Conservation (phyloP, 2,329 filamentous ascomycete species). For the Atkinsonella texensis region DNA sequence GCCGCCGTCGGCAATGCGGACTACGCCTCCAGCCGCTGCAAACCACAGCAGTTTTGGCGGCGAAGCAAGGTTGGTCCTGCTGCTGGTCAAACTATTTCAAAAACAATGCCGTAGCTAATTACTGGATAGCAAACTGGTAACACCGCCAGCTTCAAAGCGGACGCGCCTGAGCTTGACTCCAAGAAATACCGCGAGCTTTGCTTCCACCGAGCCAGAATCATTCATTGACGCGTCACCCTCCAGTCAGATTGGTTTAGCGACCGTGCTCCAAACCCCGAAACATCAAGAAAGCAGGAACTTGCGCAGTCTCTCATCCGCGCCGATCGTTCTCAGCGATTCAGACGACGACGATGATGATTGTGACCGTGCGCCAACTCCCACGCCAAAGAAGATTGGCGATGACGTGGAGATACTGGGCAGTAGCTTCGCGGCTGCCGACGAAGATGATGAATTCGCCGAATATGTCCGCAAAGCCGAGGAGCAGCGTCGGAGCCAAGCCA, state of each 20-base stretch:
- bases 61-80: neutral
- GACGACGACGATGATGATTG: conserved; percentile 17
- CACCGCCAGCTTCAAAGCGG: conserved; percentile 28
- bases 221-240: conserved; percentile 8
- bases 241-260: conserved; percentile 7
- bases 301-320: neutral
- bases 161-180: conserved; percentile 16
- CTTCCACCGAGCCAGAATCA: conserved; percentile 6
- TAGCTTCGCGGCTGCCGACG: conserved; percentile 13
- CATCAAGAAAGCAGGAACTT: neutral
- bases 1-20: neutral
- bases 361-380: conserved; percentile 2
- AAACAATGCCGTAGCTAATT: neutral
- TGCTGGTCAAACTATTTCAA: neutral
- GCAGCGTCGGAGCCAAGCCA: conserved; percentile 16
- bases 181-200: conserved; percentile 7
- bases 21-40: neutral
- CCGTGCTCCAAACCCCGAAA: neutral
- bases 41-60: neutral
- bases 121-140: conserved; percentile 19
- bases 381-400: conserved; percentile 9
- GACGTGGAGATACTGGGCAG: conserved; percentile 16
- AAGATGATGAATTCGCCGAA: conserved; percentile 31
- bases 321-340: conserved; percentile 21
- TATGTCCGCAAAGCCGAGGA: conserved; percentile 32